Evolutionary conservation across 2,329 filamentous ascomycete species (phyloP), one percentile per base, ranked within the genome.

Genomic region (Diaporthe citrichinensis): DNA sequence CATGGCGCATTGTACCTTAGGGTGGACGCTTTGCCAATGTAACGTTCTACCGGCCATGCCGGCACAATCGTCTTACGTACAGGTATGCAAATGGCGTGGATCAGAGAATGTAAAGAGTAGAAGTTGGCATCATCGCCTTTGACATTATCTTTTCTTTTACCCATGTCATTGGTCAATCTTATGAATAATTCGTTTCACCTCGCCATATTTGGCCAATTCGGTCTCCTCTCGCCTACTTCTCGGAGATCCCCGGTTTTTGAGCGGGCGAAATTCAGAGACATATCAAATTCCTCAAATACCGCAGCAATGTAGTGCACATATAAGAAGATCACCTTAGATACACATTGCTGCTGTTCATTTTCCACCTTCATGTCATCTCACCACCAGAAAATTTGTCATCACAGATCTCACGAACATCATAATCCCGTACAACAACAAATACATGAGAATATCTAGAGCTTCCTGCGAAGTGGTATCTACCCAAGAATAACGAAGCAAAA

Each of bases 401-500:
- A 17, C 8, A 20, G 9, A 28, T 10, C 23, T 53, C 12, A 39
- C 36, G 15, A 62, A n/a, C 5, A n/a, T 55, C 58, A 34, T 55
- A 28, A 34, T 46, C 58, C n/a, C 28, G 23, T 44, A 20, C 34
- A 31, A 44, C 28, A 20, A 20, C 10, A 41, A 57, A 39, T 39
- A 73, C 20, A 25, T 57, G 17, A 17, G 14, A 55, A 34, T 44
- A 55, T 67, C n/a, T 34, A 57, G 9, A 15, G 36, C 31, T 31
- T 53, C 58, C 49, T 73, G 58, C 36, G 28, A 65, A 61, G 36
- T 65, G 71, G 71, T 73, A 73, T 73, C 71, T 73, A 73, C 71
- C 71, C 58, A 25, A 61, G 9, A 73, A 44, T 2, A 36, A 46
- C 2, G 28, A 31, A 65, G 14, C 49, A 44, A 53, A 55, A 34